These are phyloP conservation scores for Aureobasidium sp. DNA, from an alignment of 2,329 filamentous ascomycete genomes.

Conservation along the genomic window DNA sequence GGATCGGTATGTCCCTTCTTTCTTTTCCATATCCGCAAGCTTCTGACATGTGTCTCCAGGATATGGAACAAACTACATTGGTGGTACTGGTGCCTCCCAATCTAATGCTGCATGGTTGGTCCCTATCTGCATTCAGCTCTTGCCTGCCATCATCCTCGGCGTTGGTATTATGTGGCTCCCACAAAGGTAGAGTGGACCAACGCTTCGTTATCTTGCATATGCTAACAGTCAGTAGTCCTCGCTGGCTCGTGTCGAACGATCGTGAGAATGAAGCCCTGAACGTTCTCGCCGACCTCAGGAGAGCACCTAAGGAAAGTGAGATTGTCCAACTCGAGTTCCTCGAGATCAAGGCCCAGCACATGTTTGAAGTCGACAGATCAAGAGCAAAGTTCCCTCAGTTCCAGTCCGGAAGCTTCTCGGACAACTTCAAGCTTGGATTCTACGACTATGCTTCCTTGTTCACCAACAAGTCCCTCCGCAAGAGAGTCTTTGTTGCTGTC, in stretches of 20 bases:
- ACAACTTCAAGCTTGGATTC: conserved; percentile 14
- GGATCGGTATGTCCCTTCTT: conserved; percentile 29
- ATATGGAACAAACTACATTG: conserved; percentile 28
- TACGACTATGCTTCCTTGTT: conserved; percentile 15
- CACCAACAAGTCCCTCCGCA: conserved; percentile 15
- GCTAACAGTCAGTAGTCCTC: conserved; percentile 18
- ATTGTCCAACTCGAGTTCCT: conserved; percentile 25
- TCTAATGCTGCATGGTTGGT: conserved; percentile 57
- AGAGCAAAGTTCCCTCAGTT: conserved; percentile 31
- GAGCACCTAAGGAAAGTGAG: conserved; percentile 20
- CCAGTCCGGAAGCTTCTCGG: conserved; percentile 23
- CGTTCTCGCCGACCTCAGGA: conserved; percentile 22
- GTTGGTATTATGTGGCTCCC: conserved; percentile 56
- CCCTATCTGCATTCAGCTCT: conserved; percentile 64
- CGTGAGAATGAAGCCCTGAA: conserved; percentile 23
- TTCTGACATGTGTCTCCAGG: not conserved
- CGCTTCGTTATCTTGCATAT: not conserved
- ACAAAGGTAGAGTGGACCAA: not conserved
- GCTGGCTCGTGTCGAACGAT: conserved; percentile 25
- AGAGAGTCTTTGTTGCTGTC: conserved; percentile 13
- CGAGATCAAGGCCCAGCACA: conserved; percentile 25
- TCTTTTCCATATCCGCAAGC: not conserved
- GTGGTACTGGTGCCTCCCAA: conserved; percentile 23
- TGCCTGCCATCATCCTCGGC: conserved; percentile 59
- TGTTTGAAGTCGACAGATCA: conserved; percentile 24